phyloP scores from a whole-genome alignment of 768 basidiomycete species.

The Strobilomyces echinocephalus region DNA sequence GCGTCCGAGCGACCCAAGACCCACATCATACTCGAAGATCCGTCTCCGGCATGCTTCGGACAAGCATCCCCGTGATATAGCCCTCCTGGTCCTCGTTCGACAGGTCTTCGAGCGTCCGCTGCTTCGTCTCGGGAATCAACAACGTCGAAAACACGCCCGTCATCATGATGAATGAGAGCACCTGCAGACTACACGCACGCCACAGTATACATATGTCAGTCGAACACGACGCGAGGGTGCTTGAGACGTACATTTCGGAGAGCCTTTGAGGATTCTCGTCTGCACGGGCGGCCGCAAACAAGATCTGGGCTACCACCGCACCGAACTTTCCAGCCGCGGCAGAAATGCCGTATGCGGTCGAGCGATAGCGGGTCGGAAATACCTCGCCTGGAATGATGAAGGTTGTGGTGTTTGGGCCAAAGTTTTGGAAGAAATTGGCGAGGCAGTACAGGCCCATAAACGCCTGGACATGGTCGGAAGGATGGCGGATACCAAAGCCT shows the following conservation, averaged over 20 bases:
- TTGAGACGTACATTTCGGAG: neutral
- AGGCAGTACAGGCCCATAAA: neutral
- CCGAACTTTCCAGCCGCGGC: neutral
- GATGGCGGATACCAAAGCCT: neutral
- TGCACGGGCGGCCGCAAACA: neutral
- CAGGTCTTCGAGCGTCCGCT: neutral
- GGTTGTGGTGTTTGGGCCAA: neutral
- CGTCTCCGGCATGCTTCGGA: neutral
- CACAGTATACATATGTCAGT: neutral
- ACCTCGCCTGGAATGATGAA: neutral
- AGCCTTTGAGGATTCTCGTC: neutral
- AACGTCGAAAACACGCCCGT: neutral
- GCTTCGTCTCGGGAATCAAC: neutral
- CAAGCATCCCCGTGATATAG: neutral
- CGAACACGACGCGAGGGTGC: neutral
- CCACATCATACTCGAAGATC: too few relatives aligned
- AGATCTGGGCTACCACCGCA: neutral
- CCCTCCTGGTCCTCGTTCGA: neutral
- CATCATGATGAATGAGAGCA: neutral
- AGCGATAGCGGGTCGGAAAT: neutral
- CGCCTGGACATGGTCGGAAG: neutral
- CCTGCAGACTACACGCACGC: neutral
- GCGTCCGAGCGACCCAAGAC: too few relatives aligned
- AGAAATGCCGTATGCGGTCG: neutral
- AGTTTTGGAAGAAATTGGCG: neutral